phyloP scores from a whole-genome alignment of 371 early-diverging fungal species.

The Rhizopus sp. region DNA sequence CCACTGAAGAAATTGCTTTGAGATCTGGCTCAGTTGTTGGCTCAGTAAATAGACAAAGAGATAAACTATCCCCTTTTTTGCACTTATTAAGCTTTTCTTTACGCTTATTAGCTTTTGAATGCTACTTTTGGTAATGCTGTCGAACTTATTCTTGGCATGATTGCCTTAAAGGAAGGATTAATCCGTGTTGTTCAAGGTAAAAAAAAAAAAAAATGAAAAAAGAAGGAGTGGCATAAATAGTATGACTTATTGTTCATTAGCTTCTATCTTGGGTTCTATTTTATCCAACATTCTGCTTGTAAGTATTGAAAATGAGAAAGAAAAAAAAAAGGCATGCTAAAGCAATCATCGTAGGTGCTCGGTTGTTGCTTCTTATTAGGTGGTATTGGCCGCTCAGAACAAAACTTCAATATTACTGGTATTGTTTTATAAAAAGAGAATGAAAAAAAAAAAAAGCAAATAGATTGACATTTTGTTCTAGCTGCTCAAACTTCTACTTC shows the following conservation, averaged over 20 bases:
- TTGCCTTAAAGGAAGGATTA: constrained; percentile 81
- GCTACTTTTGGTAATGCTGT: constrained; percentile 75
- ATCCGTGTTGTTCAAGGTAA: constrained; percentile 80
- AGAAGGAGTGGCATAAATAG: background rate
- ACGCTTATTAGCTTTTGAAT: constrained; percentile 30
- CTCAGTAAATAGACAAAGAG: constrained; percentile 22
- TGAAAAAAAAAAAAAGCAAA: background rate
- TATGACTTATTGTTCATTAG: constrained; percentile 21
- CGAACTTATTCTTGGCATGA: constrained; percentile 81
- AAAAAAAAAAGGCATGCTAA: background rate
- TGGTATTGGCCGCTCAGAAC: constrained; percentile 66
- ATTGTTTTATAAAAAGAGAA: constrained; percentile 3
- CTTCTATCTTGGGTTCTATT: constrained; percentile 84
- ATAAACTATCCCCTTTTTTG: background rate
- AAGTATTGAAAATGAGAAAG: constrained; percentile 6
- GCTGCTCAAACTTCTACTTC: constrained; percentile 81
- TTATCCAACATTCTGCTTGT: constrained; percentile 81
- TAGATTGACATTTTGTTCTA: constrained; percentile 4
- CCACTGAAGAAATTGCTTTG: constrained; percentile 41
- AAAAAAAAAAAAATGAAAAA: background rate
- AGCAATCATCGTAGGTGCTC: constrained; percentile 33
- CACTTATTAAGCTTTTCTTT: constrained; percentile 1
- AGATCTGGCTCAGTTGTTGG: constrained; percentile 43
- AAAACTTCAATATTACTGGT: constrained; percentile 73
- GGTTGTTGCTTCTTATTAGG: constrained; percentile 85